Percentiles rank a stretch among this genome's conserved stretches.
These are phyloP conservation scores for Alternaria brassicicola DNA, from an alignment of 2,329 filamentous ascomycete genomes.

Conservation along the genomic window DNA sequence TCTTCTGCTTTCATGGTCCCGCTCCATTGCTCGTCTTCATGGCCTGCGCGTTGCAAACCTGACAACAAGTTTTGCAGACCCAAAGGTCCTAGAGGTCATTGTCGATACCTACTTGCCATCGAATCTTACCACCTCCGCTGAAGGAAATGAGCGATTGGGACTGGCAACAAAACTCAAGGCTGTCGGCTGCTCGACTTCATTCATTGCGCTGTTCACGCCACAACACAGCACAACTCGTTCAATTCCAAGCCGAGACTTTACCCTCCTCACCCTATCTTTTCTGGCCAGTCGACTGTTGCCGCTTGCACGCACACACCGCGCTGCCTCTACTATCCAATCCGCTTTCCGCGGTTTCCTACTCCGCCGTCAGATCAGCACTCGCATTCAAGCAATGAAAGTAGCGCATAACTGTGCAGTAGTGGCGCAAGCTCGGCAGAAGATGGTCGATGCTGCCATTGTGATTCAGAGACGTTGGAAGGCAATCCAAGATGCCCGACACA, in stretches of 20 bases:
- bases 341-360: conserved; percentile 54
- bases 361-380: conserved; percentile 38
- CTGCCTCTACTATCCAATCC: conserved; percentile 60
- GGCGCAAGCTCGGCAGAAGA: conserved; percentile 51
- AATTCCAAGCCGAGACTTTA: conserved; percentile 62
- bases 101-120: conserved; percentile 61
- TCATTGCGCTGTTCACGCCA: conserved; percentile 53
- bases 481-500: conserved; percentile 46
- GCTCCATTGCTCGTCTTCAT: conserved; percentile 55
- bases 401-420: conserved; percentile 57
- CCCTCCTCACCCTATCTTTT: conserved; percentile 63
- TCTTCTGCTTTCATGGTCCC: conserved; percentile 64
- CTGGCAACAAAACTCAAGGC: conserved; percentile 48
- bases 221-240: conserved; percentile 32
- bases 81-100: conserved; percentile 60
- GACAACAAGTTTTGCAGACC: conserved; percentile 64
- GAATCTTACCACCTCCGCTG: conserved; percentile 8
- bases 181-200: conserved; percentile 53
- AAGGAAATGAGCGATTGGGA: conserved; percentile 7
- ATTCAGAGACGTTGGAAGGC: conserved; percentile 54
- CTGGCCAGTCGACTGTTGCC: conserved; percentile 64
- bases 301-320: conserved; percentile 56
- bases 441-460: conserved; percentile 51
- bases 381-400: conserved; percentile 50
- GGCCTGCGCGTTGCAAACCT: conserved; percentile 59